Base-by-base conservation (phyloP, 805 yeast species). In the Metschnikowia vanudenii region DNA sequence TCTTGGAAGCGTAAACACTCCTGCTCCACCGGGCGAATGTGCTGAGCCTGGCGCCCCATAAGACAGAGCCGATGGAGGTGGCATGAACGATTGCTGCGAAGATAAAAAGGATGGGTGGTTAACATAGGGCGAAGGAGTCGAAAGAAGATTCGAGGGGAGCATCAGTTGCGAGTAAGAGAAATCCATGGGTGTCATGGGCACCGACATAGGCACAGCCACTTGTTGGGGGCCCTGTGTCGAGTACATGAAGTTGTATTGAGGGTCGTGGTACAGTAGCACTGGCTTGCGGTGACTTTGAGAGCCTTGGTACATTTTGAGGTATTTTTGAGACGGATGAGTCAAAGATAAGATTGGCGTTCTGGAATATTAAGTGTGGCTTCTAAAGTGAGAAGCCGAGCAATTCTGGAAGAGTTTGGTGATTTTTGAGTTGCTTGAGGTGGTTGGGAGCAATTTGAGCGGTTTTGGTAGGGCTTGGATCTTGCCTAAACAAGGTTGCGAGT, bases 111-210 rank as follows among this genome's bases (percentile, higher is more conserved):
- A 11, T 73, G 34, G 73, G 63, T 45, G 74, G 78, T 40, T 35
- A 9, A 79, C 65, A 56, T 75, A 82, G 0, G 88, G 88, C 3
- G 88, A 81, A 3, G 80, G 57, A 9, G 57, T 40, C 19, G 50
- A 36, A 40, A 84, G 64, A 42, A 84, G 63, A 55, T 82, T 85
- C 14, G 83, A 68, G 1, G 90, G 90, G 16, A 84, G 64, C 71
- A 83, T 72, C 12, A 83, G 76, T 4, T 80, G 76, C 8, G 85
- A 82, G 55, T 81, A 82, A 3, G 76, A 65, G 46, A 76, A 61
- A 57, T 83, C 88, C 55, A 81, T 73, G 1, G 88, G 87, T 6
- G 58, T 53, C 53, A 51, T 43, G 36, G 57, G 55, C 33, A 42
- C 28, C 18, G 24, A 22, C 24, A 22, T 8, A 28, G 45, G 37